Percentiles rank a stretch among this genome's conserved stretches.
These are phyloP conservation scores for Boletus reticulatus DNA, from an alignment of 768 basidiomycete genomes.

Conservation along the genomic window DNA sequence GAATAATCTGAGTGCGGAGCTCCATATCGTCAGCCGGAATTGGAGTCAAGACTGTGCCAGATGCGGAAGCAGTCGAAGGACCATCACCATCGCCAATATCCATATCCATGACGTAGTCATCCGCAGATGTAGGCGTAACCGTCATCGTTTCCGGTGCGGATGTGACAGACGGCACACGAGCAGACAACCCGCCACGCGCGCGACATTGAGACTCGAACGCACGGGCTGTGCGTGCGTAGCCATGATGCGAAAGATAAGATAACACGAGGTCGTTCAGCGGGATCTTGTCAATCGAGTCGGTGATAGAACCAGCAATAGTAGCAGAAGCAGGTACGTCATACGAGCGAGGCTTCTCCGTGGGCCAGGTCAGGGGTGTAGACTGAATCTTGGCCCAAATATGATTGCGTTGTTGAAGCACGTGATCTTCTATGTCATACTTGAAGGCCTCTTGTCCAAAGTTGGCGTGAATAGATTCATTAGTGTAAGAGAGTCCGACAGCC, in stretches of 20 bases:
- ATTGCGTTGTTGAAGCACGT: constrained; percentile 71
- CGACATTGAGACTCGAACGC: constrained; percentile 58
- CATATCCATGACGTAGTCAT: constrained; percentile 51
- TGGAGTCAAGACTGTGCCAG: constrained; percentile 7
- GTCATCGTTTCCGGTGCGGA: constrained; percentile 1
- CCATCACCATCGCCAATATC: constrained; percentile 28
- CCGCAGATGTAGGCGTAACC: constrained; percentile 12
- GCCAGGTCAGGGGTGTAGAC: constrained; percentile 50
- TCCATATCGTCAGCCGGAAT: constrained; percentile 54
- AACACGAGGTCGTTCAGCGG: constrained; percentile 73
- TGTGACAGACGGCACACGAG: background rate
- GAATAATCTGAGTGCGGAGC: constrained; percentile 67
- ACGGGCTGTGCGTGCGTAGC: constrained; percentile 69
- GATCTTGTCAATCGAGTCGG: constrained; percentile 52
- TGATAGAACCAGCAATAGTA: background rate
- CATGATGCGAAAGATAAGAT: constrained; percentile 82
- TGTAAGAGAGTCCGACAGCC: constrained; percentile 83
- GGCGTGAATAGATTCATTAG: constrained; percentile 71
- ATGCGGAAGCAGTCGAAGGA: constrained; percentile 6
- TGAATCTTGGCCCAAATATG: constrained; percentile 67
- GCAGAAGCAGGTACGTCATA: constrained; percentile 4
- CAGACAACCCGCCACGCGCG: constrained; percentile 24
- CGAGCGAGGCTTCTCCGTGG: constrained; percentile 17
- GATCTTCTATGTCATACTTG: constrained; percentile 86
- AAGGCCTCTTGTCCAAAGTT: constrained; percentile 91